Evolutionary conservation across 2,329 filamentous ascomycete genomes (phyloP), one percentile per base, ranked within the genome.

Genomic region (Aureobasidium lini): DNA sequence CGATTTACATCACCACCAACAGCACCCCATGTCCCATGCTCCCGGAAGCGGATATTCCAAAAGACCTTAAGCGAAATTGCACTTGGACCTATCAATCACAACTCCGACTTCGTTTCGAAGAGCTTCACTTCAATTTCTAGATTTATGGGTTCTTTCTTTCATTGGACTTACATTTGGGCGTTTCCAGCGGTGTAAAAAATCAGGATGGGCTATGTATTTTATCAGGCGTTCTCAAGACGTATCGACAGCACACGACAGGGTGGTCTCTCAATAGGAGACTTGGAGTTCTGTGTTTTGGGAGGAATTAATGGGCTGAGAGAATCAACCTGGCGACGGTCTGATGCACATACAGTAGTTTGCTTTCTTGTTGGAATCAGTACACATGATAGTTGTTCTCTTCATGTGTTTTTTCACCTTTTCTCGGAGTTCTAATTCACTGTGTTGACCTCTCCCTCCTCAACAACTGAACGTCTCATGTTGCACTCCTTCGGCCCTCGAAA

Each of bases 11-110:
- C 57, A 59, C 39, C 57, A 59, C 10, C 57, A 59, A 32, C 53
- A 49, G 23, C 56, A 48, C 28, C 57, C 47, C n/a, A 59, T 59
- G 57, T 44, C 57, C 8, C 57, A 57, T 4, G 43, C 54, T 32
- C 54, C 42, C 7, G 54, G 42, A 18, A 28, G 54, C 43, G 54
- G 42, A 28, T 57, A 57, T 40, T 43, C 15, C n/a, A 57, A 57
- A 57, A 36, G 52, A 37, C 18, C 52, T 46, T 56, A 46, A 23
- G 40, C 52, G 40, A 56, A 13, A 37, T 46, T 44, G 31, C 39
- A 15, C 16, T 28, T 28, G 16, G 40, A 32, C 16, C 15, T 15
- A n/a, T 11, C 29, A 18, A 34, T 11, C 18, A 32, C 16, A 4
- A 2, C 15, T 37, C 15, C n/a, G 13, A 18, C 11, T 13, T 10